These are phyloP conservation scores for Lactarius trivialis DNA, from an alignment of 768 basidiomycete genomes.

Conservation along the genomic window DNA sequence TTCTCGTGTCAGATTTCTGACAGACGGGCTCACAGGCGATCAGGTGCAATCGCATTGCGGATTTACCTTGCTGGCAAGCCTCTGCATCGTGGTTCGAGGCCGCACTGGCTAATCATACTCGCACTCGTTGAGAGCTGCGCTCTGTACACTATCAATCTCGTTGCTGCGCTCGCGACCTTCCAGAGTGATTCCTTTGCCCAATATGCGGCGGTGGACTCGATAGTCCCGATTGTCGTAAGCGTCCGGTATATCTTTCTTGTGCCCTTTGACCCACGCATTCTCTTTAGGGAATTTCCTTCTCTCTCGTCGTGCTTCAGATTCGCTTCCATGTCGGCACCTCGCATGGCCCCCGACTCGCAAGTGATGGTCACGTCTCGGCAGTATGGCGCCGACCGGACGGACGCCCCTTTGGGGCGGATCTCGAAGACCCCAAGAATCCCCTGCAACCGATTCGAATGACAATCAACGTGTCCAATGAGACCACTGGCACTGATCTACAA, in stretches of 20 bases:
- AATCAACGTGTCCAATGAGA: not conserved
- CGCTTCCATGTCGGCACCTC: too few relatives aligned
- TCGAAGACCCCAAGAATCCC: not conserved
- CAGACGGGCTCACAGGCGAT: not conserved
- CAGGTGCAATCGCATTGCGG: conserved; percentile 8
- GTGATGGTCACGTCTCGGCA: not conserved
- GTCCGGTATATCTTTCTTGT: not conserved
- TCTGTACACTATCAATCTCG: not conserved
- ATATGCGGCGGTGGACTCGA: not conserved
- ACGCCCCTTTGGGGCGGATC: not conserved
- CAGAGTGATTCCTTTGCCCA: not conserved
- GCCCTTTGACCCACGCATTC: not conserved
- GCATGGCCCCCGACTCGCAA: not conserved
- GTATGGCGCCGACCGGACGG: not conserved
- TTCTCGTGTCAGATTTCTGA: not conserved
- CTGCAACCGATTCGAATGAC: not conserved
- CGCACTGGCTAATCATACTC: not conserved
- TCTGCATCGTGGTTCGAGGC: not conserved
- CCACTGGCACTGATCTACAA: not conserved
- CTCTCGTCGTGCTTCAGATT: conserved; percentile 7
- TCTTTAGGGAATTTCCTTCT: conserved; percentile 10
- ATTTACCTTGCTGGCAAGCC: not conserved
- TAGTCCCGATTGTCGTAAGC: conserved; percentile 1
- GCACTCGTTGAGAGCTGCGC: conserved; percentile 6
- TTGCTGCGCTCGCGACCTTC: not conserved